Conservation (phyloP, 1,284 basidiomycete species). For the Stereum hirsutum region DNA sequence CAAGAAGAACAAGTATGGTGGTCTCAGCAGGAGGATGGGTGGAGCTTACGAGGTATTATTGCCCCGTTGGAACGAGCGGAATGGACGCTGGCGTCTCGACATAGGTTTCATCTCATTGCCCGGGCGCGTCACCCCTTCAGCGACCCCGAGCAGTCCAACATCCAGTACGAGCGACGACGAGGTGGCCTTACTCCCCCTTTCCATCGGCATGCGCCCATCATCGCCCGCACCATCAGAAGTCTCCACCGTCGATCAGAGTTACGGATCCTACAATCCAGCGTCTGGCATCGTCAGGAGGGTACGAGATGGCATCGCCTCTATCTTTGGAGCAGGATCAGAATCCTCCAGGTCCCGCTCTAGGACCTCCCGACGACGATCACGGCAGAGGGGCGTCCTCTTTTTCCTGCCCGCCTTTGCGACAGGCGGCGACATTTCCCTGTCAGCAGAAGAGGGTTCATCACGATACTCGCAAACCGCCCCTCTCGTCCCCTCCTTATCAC, state of each 20-base stretch:
- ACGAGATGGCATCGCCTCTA: slow-evolving; percentile 42
- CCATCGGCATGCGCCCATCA: slow-evolving; percentile 45
- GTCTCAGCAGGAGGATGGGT: slow-evolving; percentile 54
- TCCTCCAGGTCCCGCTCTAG: slow-evolving; percentile 34
- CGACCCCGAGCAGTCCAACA: slow-evolving; percentile 24
- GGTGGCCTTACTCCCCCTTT: slow-evolving; percentile 53
- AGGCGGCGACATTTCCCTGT: slow-evolving; percentile 8
- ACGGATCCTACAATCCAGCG: slow-evolving; percentile 15
- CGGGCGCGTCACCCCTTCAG: slow-evolving; percentile 9
- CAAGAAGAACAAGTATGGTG: slow-evolving; percentile 46
- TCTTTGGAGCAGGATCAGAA: slow-evolving; percentile 28
- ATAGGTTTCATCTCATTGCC: slow-evolving; percentile 49
- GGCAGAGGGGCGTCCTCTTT: slow-evolving; percentile 59
- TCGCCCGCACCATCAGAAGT: slow-evolving; percentile 45
- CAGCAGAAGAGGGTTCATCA: not conserved
- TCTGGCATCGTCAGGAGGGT: slow-evolving; percentile 42
- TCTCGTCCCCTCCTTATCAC: not conserved
- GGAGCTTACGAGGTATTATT: slow-evolving; percentile 71
- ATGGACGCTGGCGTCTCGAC: slow-evolving; percentile 65
- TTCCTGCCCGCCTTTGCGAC: slow-evolving; percentile 68
- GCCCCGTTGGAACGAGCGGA: slow-evolving; percentile 58
- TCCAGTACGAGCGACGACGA: slow-evolving; percentile 40
- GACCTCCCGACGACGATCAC: slow-evolving; percentile 26
- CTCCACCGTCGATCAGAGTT: slow-evolving; percentile 29
- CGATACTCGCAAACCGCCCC: not conserved